phyloP scores from a whole-genome alignment of 495 filamentous ascomycete species.

The Acidomyces sp. region DNA sequence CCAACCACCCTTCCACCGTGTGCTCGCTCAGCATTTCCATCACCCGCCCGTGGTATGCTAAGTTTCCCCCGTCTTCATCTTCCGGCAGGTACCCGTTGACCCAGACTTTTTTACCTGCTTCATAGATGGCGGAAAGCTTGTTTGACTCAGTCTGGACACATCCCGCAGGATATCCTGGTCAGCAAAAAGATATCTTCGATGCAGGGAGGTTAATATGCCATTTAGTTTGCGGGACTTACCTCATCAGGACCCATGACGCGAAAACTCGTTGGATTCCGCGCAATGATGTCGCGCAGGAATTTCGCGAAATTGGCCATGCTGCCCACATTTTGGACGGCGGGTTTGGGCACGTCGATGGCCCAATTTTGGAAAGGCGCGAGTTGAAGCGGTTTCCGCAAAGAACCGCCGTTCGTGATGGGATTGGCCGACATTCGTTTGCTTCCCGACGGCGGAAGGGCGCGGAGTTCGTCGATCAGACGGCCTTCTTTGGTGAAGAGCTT shows the following conservation, averaged over 20 bases:
- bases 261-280: slow-evolving; percentile 48
- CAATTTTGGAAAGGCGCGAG: slow-evolving; percentile 55
- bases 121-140: slow-evolving; percentile 54
- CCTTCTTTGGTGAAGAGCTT: slow-evolving; percentile 48
- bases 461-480: slow-evolving; percentile 45
- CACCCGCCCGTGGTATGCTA: slow-evolving; percentile 48
- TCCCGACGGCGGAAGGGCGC: slow-evolving; percentile 46
- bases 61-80: slow-evolving; percentile 54
- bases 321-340: slow-evolving; percentile 36
- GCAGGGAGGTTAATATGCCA: no score
- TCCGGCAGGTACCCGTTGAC: slow-evolving; percentile 62
- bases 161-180: no score
- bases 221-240: no score
- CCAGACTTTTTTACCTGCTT: slow-evolving; percentile 63
- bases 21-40: slow-evolving; percentile 72
- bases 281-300: slow-evolving; percentile 50
- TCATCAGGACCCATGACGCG: slow-evolving; percentile 64
- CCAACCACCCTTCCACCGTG: slow-evolving; percentile 63
- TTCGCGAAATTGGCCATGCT: slow-evolving; percentile 54
- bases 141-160: slow-evolving; percentile 67
- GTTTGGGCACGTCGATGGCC: slow-evolving; percentile 39
- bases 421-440: slow-evolving; percentile 57
- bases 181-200: no score
- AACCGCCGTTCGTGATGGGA: slow-evolving; percentile 56
- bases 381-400: slow-evolving; percentile 45